Conservation (phyloP, 228 moss, liverwort and hornwort genomes). For the Sphagnum magellanicum region DNA sequence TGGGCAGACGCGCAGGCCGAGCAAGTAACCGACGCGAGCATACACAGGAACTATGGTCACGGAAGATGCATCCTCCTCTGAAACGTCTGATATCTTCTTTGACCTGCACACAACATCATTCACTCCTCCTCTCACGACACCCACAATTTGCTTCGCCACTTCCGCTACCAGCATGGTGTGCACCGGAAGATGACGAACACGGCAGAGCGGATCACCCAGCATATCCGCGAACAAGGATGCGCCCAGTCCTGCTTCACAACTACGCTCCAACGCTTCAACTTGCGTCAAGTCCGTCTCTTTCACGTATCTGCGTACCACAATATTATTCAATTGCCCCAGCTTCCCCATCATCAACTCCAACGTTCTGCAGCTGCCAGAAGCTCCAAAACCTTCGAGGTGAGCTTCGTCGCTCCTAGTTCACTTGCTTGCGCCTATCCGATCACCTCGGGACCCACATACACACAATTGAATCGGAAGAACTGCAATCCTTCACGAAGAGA, state of each 20-base stretch:
- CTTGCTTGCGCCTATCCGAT: too few species aligned
- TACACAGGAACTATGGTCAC: constrained; percentile 23
- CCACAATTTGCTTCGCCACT: constrained; percentile 51
- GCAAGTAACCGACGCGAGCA: constrained; percentile 69
- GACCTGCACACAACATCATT: constrained; percentile 70
- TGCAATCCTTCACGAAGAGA: too few species aligned
- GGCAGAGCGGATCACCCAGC: constrained; percentile 90
- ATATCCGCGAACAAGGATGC: constrained; percentile 69
- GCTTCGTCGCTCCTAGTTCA: too few species aligned
- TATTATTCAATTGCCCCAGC: too few species aligned
- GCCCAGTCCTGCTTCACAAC: constrained; percentile 55
- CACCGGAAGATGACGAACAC: constrained; percentile 75
- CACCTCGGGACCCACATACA: too few species aligned
- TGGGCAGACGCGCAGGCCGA: constrained; percentile 85
- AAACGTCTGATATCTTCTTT: too few species aligned
- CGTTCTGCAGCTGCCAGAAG: too few species aligned
- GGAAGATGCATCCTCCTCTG: too few species aligned
- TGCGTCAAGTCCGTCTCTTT: constrained; percentile 37
- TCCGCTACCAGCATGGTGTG: constrained; percentile 86
- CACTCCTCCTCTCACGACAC: constrained; percentile 80
- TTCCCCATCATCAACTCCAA: too few species aligned
- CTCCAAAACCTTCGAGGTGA: too few species aligned
- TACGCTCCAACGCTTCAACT: constrained; percentile 53
- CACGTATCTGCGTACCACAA: too few species aligned
- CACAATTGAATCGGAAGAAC: too few species aligned